phyloP scores from a whole-genome alignment of 2,329 filamentous ascomycete genomes.

The Epichloe hybrida region DNA sequence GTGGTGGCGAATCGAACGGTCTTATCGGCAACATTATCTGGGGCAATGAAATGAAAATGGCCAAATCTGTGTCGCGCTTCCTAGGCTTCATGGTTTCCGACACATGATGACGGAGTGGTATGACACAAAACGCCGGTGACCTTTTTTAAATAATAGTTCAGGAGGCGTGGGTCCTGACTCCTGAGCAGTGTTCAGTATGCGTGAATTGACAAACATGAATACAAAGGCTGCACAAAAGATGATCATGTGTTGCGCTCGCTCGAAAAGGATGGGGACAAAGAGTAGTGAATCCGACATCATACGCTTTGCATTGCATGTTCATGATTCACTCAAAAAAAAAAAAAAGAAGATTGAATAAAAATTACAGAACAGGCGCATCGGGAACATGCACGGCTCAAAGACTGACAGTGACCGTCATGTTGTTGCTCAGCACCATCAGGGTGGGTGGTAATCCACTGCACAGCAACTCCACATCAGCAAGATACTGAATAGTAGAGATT shows the following conservation, averaged over 20 bases:
- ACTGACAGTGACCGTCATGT: slow-evolving; percentile 76
- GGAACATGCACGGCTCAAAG: slow-evolving; percentile 27
- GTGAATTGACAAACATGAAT: neutral
- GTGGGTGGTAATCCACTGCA: slow-evolving; percentile 65
- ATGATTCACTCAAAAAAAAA: too few species aligned
- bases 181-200: neutral
- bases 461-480: slow-evolving; percentile 65
- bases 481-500: slow-evolving; percentile 55
- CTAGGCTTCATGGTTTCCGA: neutral
- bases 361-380: neutral
- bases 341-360: neutral
- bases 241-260: neutral
- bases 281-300: neutral
- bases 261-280: neutral
- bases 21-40: neutral
- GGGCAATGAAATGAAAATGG: neutral
- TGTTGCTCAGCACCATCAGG: slow-evolving; percentile 72
- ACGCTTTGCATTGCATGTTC: neutral
- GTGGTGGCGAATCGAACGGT: neutral
- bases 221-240: neutral
- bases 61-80: neutral
- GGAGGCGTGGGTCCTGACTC: neutral
- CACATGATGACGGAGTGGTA: neutral
- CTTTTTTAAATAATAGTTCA: neutral
- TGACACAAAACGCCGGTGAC: too few species aligned